phyloP scores from a whole-genome alignment of 352 stramenopile genomes.

The Globisporangium radiosum region DNA sequence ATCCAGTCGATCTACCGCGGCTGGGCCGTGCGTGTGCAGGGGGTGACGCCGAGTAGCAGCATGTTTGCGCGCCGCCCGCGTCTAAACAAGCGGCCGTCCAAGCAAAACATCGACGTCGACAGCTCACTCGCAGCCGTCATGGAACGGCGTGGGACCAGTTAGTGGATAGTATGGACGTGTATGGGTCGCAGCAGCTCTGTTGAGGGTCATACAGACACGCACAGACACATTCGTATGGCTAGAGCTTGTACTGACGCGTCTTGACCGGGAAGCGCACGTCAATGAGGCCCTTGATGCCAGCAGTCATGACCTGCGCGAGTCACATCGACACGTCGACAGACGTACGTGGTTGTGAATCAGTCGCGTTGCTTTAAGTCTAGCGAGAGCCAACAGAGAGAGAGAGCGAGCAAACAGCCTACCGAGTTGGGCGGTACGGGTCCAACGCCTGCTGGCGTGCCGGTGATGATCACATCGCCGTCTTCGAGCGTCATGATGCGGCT shows the following conservation, averaged over 20 bases:
- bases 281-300: conserved; percentile 62
- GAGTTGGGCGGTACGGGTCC: conserved; percentile 51
- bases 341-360: neutral
- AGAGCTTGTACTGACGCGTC: conserved; percentile 48
- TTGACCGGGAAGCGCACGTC: conserved; percentile 64
- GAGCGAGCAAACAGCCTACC: conserved; percentile 22
- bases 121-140: conserved; percentile 18
- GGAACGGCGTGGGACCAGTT: conserved; percentile 19
- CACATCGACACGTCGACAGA: neutral
- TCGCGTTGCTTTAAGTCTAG: neutral
- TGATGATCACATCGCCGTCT: conserved; percentile 82
- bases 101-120: conserved; percentile 21
- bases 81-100: conserved; percentile 23
- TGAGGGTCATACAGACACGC: no score
- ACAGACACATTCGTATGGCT: neutral
- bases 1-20: conserved; percentile 70
- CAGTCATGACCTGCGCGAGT: conserved; percentile 43
- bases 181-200: no score
- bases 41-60: conserved; percentile 7
- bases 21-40: conserved; percentile 42
- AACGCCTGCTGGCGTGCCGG: conserved; percentile 75
- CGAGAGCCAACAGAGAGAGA: neutral
- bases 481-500: conserved; percentile 83
- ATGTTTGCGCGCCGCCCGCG: conserved; percentile 23
- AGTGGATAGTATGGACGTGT: neutral